Conservation (phyloP, 2,329 filamentous ascomycete genomes). For the Calonectria naviculata region DNA sequence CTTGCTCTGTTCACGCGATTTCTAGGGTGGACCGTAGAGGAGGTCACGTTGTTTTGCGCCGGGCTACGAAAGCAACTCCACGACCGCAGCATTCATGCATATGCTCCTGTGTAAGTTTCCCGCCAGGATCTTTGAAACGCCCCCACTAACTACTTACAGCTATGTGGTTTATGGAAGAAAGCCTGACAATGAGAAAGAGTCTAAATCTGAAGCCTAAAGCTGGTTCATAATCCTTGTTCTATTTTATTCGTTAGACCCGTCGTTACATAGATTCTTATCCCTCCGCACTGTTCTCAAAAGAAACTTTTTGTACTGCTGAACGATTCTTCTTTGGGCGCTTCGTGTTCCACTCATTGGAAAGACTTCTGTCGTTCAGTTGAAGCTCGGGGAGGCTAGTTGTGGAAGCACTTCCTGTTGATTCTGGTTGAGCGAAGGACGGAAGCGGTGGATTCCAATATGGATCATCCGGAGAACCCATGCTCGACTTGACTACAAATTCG, state of each 20-base stretch:
- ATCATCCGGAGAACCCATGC: neutral
- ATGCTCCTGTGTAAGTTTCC: slow-evolving; percentile 12
- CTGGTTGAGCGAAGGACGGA: neutral
- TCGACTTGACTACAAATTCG: neutral
- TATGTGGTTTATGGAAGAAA: slow-evolving; percentile 10
- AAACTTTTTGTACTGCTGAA: neutral
- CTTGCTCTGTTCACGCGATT: slow-evolving; percentile 18
- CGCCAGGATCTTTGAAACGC: neutral
- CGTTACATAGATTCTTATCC: neutral
- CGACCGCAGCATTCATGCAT: slow-evolving; percentile 14
- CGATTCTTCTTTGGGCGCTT: neutral
- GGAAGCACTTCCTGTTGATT: neutral
- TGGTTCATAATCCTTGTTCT: no score
- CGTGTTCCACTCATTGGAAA: neutral
- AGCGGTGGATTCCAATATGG: neutral
- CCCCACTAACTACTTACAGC: neutral
- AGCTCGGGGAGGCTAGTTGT: neutral
- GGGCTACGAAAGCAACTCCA: neutral
- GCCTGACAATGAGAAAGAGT: neutral
- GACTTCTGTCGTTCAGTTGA: neutral
- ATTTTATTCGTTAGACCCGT: no score
- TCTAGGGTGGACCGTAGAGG: slow-evolving; percentile 5
- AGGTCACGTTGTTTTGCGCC: slow-evolving; percentile 9
- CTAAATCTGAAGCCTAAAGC: neutral
- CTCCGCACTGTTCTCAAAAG: neutral